Conservation (phyloP, 768 basidiomycete species). For the Mycena kentingensis region DNA sequence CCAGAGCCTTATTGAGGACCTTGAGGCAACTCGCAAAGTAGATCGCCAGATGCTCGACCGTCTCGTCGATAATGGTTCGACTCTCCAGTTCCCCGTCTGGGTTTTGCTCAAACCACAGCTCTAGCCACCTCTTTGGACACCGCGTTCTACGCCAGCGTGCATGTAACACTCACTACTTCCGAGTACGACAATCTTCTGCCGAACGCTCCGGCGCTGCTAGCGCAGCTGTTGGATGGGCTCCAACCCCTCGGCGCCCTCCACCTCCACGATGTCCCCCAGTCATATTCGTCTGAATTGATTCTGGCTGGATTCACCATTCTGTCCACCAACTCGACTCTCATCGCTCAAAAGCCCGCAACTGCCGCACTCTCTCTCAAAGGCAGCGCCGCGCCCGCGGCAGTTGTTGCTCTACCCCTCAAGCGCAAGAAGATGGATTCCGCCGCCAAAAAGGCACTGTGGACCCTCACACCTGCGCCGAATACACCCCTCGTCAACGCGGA, state of each 20-base stretch:
- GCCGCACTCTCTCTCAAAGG: slow-evolving; percentile 48
- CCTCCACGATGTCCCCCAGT: slow-evolving; percentile 54
- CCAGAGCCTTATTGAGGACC: slow-evolving; percentile 63
- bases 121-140: slow-evolving; percentile 60
- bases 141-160: slow-evolving; percentile 62
- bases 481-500: slow-evolving; percentile 82
- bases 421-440: slow-evolving; percentile 61
- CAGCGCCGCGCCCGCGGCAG: slow-evolving; percentile 31
- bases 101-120: slow-evolving; percentile 14
- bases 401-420: slow-evolving; percentile 53
- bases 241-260: slow-evolving; percentile 70
- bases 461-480: slow-evolving; percentile 61
- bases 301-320: slow-evolving; percentile 67
- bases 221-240: slow-evolving; percentile 61
- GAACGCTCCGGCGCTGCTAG: slow-evolving; percentile 55
- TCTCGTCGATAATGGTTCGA: slow-evolving; percentile 73
- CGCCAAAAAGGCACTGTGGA: slow-evolving; percentile 89
- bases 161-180: slow-evolving; percentile 61
- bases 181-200: slow-evolving; percentile 65
- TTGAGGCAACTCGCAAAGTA: slow-evolving; percentile 56
- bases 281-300: slow-evolving; percentile 59
- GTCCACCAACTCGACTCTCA: slow-evolving; percentile 48
- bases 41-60: slow-evolving; percentile 85
- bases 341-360: slow-evolving; percentile 71
- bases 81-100: background rate